phyloP scores from a whole-genome alignment of 345 rosid genomes.

The Euphorbia tirucalli region DNA sequence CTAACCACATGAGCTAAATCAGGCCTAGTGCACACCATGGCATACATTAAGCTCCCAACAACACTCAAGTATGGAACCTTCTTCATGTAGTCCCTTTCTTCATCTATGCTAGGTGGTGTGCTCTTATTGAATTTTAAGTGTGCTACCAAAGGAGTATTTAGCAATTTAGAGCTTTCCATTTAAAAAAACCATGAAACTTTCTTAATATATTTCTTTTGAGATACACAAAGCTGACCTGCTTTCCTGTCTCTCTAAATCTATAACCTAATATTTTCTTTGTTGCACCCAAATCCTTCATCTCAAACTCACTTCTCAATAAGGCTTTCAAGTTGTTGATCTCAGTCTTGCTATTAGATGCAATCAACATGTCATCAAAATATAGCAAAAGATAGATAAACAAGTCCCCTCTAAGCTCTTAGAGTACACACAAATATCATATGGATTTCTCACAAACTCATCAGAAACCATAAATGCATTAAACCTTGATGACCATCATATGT shows the following conservation, averaged over 20 bases:
- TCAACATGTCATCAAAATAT: too few species aligned
- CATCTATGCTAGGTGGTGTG: not conserved
- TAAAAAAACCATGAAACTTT: not conserved
- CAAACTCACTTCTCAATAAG: too few species aligned
- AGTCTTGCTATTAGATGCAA: too few species aligned
- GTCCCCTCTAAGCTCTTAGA: too few species aligned
- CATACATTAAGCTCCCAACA: not conserved
- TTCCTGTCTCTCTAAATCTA: not conserved
- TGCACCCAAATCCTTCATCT: too few species aligned
- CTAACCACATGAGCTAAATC: not conserved
- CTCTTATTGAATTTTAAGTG: not conserved
- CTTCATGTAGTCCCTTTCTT: not conserved
- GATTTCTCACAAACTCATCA: not conserved
- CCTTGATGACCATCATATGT: too few species aligned
- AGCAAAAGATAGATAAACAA: too few species aligned
- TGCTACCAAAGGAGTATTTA: not conserved
- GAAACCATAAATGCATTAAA: slow-evolving; percentile 7
- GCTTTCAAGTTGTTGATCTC: too few species aligned
- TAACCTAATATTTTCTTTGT: too few species aligned
- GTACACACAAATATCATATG: not conserved
- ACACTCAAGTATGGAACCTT: too few species aligned
- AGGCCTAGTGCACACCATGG: not conserved
- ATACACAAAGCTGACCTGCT: not conserved
- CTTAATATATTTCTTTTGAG: not conserved
- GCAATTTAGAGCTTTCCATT: not conserved